These are phyloP conservation scores for Penicillium freii DNA, from an alignment of 2,329 filamentous ascomycete species.

Conservation along the genomic window DNA sequence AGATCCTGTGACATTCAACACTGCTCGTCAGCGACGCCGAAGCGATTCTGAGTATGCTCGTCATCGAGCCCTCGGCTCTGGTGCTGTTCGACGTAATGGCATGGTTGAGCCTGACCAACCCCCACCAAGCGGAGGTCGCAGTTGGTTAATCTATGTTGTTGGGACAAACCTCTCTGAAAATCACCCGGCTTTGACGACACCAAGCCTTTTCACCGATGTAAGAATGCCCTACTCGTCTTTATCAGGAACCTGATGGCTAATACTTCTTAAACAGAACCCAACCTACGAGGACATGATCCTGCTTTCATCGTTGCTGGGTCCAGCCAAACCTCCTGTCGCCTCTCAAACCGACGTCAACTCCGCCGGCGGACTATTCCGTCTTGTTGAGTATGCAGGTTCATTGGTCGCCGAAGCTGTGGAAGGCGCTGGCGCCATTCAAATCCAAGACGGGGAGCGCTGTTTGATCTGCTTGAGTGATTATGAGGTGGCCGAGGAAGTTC, in stretches of 20 bases:
- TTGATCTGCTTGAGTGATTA: slow-evolving; percentile 67
- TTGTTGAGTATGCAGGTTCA: slow-evolving; percentile 45
- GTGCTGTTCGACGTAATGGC: slow-evolving; percentile 61
- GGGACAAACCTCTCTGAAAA: slow-evolving; percentile 69
- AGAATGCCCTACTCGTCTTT: slow-evolving; percentile 19
- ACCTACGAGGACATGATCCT: slow-evolving; percentile 73
- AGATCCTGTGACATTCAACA: slow-evolving; percentile 42
- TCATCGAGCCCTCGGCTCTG: slow-evolving; percentile 58
- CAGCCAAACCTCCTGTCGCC: slow-evolving; percentile 67
- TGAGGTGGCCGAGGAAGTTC: slow-evolving; percentile 59
- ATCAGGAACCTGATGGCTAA: slow-evolving; percentile 13
- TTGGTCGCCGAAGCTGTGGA: slow-evolving; percentile 51
- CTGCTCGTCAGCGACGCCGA: slow-evolving; percentile 53
- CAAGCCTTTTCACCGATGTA: slow-evolving; percentile 68
- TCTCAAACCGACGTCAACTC: slow-evolving; percentile 62
- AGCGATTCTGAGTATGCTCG: slow-evolving; percentile 60
- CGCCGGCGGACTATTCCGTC: slow-evolving; percentile 60
- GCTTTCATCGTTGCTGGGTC: slow-evolving; percentile 64
- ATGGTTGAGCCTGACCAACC: slow-evolving; percentile 60
- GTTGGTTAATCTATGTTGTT: slow-evolving; percentile 71
- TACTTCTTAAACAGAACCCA: slow-evolving; percentile 46
- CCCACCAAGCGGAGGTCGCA: slow-evolving; percentile 54
- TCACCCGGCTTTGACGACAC: slow-evolving; percentile 67
- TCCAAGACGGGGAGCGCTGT: slow-evolving; percentile 56
- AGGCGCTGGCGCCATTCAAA: slow-evolving; percentile 35